Evolutionary conservation across 2,329 filamentous ascomycete species (phyloP), one percentile per base, ranked within the genome.

Genomic region (Paraconiothyrium brasiliense): DNA sequence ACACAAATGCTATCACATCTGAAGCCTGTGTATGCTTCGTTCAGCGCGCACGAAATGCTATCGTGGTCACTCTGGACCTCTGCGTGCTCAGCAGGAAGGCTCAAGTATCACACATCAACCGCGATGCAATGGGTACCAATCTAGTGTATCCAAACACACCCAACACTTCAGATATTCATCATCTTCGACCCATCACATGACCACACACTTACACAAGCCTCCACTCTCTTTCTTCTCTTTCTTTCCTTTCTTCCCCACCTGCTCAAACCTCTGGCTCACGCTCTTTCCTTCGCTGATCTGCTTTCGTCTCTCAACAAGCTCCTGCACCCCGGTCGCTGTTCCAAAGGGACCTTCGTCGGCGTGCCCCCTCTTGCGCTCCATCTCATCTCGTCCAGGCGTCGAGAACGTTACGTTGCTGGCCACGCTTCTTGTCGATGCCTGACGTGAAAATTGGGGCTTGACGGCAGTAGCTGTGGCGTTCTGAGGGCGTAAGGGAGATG

Each of bases 301-400:
- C 35, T 64, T 58, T 39, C 73, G 66, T 48, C 58, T 54, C 39
- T 55, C 61, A 46, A 60, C 48, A 27, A 75, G 54, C 46, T 71
- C 69, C 34, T 52, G 41, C 54, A 74, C 44, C 30, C 61, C 68
- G 11, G 43, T 61, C 16, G 50, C 70, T 16, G 35, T 34, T 0
- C 64, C 67, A 60, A 74, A 73, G 14, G 70, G 70, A 0, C 71
- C 71, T 9, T 73, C 67, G n/a, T 72, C 70, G 11, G 35, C 54
- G 1, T 48, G 11, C 4, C 27, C 58, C 46, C 69, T 72, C 54
- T 74, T 74, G n/a, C 73, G 59, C 58, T 75, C 73, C 44, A 74
- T 41, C 54, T 75, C 73, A n/a, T 75, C 73, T n/a, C 73, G 54
- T 2, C 73, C 73, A 0, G 69, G 71, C n/a, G 71, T 75, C 3